phyloP scores from a whole-genome alignment of 306 rosid species.

The Phaseolus lunatus region DNA sequence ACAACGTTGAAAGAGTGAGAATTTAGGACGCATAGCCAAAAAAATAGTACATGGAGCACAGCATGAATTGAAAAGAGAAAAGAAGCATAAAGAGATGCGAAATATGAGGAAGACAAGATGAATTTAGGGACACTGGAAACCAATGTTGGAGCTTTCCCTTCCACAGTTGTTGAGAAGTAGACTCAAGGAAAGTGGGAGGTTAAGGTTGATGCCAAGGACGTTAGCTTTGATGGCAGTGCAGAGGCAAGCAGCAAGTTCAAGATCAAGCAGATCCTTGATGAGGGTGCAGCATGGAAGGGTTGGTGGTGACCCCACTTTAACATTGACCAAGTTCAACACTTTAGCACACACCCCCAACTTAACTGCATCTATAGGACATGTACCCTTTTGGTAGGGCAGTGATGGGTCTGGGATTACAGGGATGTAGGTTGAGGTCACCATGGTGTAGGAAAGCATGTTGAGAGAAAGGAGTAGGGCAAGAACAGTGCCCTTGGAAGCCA shows the following conservation, averaged over 20 bases:
- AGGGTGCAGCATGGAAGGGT: constrained; percentile 60
- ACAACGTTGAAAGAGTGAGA: not conserved
- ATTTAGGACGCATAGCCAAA: not conserved
- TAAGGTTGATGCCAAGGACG: constrained; percentile 59
- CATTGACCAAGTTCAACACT: constrained; percentile 46
- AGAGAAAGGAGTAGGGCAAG: constrained; percentile 29
- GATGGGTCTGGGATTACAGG: constrained; percentile 28
- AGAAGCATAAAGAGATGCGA: not conserved
- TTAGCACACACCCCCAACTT: constrained; percentile 64
- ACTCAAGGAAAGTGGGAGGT: constrained; percentile 57
- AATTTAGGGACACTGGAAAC: constrained; percentile 42
- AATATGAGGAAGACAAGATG: not conserved
- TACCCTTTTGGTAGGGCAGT: constrained; percentile 15
- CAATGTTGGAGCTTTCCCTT: constrained; percentile 4
- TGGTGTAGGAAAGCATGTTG: constrained; percentile 38
- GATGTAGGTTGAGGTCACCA: constrained; percentile 34
- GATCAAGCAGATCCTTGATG: constrained; percentile 51
- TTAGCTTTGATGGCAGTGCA: constrained; percentile 66
- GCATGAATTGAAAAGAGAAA: constrained; percentile 16
- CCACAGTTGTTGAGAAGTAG: constrained; percentile 69
- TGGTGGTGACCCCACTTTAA: constrained; percentile 58
- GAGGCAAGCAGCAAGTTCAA: constrained; percentile 67
- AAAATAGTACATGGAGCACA: not conserved
- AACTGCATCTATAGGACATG: constrained; percentile 56
- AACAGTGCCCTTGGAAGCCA: constrained; percentile 34